phyloP scores from a whole-genome alignment of 306 rosid species.

The Fragaria vesca region DNA sequence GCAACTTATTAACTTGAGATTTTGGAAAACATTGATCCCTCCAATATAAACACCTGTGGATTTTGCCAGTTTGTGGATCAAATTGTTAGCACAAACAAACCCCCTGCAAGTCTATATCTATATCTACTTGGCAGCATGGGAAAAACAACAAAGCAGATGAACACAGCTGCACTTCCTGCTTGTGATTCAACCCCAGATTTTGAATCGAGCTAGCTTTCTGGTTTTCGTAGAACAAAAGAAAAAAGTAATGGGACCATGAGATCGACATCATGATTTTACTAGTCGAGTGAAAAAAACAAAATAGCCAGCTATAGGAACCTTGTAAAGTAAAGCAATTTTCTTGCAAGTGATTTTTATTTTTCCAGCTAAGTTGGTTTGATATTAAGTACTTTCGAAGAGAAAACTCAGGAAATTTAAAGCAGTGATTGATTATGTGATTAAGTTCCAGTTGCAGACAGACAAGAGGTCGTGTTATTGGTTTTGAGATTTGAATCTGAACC shows the following conservation, averaged over 20 bases:
- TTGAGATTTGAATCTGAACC: background rate
- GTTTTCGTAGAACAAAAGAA: background rate
- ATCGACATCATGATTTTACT: constrained; percentile 6
- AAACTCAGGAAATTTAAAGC: too few relatives aligned
- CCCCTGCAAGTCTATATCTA: background rate
- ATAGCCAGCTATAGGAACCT: background rate
- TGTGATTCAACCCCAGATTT: background rate
- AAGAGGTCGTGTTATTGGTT: background rate
- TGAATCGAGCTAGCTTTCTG: background rate
- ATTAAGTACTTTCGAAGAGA: constrained; percentile 2
- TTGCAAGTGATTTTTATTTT: background rate
- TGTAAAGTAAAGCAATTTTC: background rate
- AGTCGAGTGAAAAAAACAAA: constrained; percentile 4
- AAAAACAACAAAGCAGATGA: background rate
- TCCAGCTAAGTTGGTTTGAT: constrained; percentile 41
- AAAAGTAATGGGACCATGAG: background rate
- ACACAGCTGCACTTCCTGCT: background rate
- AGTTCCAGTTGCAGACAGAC: constrained; percentile 7
- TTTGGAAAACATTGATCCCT: background rate
- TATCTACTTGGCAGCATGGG: background rate
- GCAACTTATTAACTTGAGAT: background rate
- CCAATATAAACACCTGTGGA: background rate
- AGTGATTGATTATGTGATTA: background rate
- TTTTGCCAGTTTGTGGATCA: background rate
- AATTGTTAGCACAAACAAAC: background rate